These are phyloP conservation scores for Anisodus tanguticus DNA, from an alignment of 257 asterid genomes.

Conservation along the genomic window DNA sequence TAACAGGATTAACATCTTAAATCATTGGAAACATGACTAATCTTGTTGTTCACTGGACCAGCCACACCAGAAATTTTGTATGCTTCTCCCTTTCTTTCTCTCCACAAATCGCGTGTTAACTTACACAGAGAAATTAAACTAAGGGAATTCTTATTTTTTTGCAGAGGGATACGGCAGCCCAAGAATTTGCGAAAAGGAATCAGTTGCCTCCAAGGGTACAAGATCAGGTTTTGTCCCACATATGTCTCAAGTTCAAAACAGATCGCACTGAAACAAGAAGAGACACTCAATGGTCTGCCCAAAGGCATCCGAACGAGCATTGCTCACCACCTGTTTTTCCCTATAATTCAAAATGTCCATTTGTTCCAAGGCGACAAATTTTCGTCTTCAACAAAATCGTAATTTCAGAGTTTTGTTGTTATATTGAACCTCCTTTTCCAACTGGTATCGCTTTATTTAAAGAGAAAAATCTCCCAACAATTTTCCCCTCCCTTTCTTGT, in stretches of 20 bases:
- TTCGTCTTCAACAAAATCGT: too few species aligned
- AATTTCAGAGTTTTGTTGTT: too few species aligned
- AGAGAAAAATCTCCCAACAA: too few species aligned
- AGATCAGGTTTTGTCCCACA: conserved; percentile 78
- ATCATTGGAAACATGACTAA: conserved; percentile 97
- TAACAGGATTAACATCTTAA: conserved; percentile 69
- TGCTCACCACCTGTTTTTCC: conserved; percentile 69
- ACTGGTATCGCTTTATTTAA: too few species aligned
- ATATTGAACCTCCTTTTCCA: conserved; percentile 78
- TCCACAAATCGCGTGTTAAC: neutral
- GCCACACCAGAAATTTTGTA: conserved; percentile 83
- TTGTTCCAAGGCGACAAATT: conserved; percentile 84
- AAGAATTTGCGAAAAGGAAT: conserved; percentile 73
- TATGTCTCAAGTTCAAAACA: conserved; percentile 83
- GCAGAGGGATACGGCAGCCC: conserved; percentile 83
- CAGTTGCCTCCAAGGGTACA: conserved; percentile 67
- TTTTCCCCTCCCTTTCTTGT: neutral
- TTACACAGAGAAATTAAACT: neutral
- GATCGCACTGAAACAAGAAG: conserved; percentile 81
- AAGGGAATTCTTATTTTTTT: conserved; percentile 9
- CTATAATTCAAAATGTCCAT: conserved; percentile 57
- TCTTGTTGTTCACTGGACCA: conserved; percentile 91
- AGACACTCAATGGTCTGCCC: conserved; percentile 69
- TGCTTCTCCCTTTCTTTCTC: conserved; percentile 38
- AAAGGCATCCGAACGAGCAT: conserved; percentile 86